These are phyloP conservation scores for Sporopachydermia lactativora DNA, from an alignment of 805 yeast species.

Conservation along the genomic window DNA sequence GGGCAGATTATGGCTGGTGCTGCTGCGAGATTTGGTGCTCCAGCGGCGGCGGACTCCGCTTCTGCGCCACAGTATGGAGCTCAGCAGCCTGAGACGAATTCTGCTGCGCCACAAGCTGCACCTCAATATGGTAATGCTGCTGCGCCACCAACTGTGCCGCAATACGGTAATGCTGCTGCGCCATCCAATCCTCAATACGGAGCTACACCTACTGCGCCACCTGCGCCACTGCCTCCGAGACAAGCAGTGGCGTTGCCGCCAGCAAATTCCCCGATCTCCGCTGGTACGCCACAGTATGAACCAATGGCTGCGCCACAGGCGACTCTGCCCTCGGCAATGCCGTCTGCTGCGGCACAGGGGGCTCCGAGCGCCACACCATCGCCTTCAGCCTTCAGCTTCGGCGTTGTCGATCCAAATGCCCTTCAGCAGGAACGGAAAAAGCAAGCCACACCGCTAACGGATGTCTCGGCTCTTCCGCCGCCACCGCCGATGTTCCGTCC, in stretches of 20 bases:
- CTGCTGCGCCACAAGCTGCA: slow-evolving; percentile 1
- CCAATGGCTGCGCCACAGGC: background rate
- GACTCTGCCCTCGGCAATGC: background rate
- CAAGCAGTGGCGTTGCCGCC: background rate
- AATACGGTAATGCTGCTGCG: background rate
- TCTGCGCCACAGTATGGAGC: slow-evolving; percentile 4
- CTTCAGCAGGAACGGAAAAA: background rate
- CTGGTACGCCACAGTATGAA: slow-evolving; percentile 6
- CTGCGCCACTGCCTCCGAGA: background rate
- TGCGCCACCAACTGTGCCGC: slow-evolving; percentile 2
- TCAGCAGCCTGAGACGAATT: slow-evolving; percentile 5
- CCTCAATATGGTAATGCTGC: slow-evolving; percentile 6
- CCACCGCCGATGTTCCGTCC: background rate
- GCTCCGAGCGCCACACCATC: background rate
- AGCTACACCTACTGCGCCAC: background rate
- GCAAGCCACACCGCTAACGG: background rate
- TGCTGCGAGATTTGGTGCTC: slow-evolving; percentile 8
- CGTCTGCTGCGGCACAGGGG: background rate
- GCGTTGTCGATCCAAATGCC: background rate
- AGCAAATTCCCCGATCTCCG: background rate
- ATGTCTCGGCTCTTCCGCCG: background rate
- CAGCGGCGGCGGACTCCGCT: slow-evolving; percentile 4
- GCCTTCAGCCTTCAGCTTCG: background rate
- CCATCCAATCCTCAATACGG: slow-evolving; percentile 4
- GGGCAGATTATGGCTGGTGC: slow-evolving; percentile 5